phyloP scores from a whole-genome alignment of 2,329 filamentous ascomycete genomes.

The Pyrenophora tritici-repentis region DNA sequence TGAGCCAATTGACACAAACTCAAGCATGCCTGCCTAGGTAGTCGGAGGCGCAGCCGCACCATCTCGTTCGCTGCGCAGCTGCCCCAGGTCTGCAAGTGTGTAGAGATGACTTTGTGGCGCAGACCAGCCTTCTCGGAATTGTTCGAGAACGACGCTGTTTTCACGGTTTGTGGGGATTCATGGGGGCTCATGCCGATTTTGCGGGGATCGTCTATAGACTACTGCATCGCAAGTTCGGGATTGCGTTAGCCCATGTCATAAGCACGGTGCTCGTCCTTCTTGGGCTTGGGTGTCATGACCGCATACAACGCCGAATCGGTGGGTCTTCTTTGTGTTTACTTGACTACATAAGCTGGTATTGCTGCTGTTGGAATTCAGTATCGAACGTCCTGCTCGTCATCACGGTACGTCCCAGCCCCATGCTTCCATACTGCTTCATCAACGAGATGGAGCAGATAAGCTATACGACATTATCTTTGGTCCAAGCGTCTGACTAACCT shows the following conservation, averaged over 20 bases:
- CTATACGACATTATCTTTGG: too few relatives aligned
- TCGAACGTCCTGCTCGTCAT: conserved; percentile 7
- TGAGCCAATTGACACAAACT: conserved; percentile 6
- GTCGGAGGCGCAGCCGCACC: conserved; percentile 12
- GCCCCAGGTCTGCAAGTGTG: not conserved
- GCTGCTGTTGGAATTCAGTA: conserved; percentile 6
- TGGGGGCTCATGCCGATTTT: conserved; percentile 19
- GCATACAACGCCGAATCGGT: conserved; percentile 12
- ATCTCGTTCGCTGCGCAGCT: conserved; percentile 7
- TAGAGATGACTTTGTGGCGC: conserved; percentile 14
- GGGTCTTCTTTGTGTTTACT: conserved; percentile 10
- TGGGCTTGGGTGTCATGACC: conserved; percentile 21
- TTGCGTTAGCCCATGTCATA: conserved; percentile 20
- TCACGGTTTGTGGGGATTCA: conserved; percentile 24
- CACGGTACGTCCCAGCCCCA: conserved; percentile 1
- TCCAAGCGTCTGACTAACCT: not conserved
- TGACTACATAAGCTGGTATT: conserved; percentile 21
- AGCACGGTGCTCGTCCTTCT: conserved; percentile 17
- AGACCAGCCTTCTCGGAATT: conserved; percentile 9
- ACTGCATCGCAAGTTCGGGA: conserved; percentile 20
- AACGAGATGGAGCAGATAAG: too few relatives aligned
- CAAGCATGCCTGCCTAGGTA: not conserved
- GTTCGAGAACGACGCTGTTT: conserved; percentile 23
- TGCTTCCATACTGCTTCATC: not conserved
- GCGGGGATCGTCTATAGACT: conserved; percentile 28